Percentiles rank a stretch among this genome's conserved stretches.
Evolutionary conservation across 2,329 filamentous ascomycete genomes (phyloP).

Genomic region (Penicillium occitanis): DNA sequence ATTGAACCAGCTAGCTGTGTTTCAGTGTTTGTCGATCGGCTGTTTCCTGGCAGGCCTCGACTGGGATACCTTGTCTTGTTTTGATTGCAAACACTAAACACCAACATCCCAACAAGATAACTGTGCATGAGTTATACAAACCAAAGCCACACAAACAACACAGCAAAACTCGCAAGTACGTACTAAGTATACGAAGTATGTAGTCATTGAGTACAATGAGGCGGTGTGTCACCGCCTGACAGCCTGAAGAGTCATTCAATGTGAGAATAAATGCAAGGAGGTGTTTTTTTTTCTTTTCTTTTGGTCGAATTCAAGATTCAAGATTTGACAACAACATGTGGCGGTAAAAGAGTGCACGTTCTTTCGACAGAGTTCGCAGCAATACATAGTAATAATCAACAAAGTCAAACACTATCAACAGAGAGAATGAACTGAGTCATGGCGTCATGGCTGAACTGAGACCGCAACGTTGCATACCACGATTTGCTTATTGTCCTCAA

Average conservation of each 20-base stretch:
- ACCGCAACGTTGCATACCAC: neutral
- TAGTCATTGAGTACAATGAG: constrained; percentile 1
- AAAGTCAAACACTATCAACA: neutral
- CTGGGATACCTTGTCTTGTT: neutral
- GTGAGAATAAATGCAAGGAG: constrained; percentile 2
- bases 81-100: neutral
- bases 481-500: neutral
- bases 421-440: neutral
- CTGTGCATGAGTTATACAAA: neutral
- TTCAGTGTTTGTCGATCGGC: neutral
- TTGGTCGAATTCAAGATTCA: neutral
- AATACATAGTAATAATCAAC: neutral
- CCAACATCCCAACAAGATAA: neutral
- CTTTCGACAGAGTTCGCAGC: neutral
- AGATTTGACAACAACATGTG: neutral
- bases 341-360: constrained; percentile 5
- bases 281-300: neutral
- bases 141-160: neutral
- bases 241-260: neutral
- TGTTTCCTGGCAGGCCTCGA: neutral
- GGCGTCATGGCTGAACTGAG: constrained; percentile 3
- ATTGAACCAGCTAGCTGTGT: neutral
- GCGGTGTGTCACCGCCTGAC: constrained; percentile 8
- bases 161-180: neutral
- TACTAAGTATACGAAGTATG: neutral